phyloP scores from a whole-genome alignment of 495 filamentous ascomycete species.

The Bacidia rubella region DNA sequence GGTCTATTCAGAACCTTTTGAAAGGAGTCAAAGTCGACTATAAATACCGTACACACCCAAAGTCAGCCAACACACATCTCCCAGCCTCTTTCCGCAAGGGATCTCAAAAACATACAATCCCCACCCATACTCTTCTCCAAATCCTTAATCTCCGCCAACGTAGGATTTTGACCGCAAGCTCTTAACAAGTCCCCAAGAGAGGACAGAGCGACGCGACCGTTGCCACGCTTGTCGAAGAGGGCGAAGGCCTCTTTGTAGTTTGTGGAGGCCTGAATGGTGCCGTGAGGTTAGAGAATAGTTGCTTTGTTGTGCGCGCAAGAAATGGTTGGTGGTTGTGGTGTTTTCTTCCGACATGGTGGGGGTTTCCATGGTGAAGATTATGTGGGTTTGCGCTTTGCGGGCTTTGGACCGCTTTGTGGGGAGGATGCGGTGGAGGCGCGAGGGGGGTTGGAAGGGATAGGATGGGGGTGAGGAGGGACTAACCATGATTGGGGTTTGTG shows the following conservation, averaged over 20 bases:
- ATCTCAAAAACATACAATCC: slow-evolving; percentile 53
- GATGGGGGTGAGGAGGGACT: background rate
- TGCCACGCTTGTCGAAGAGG: slow-evolving; percentile 97
- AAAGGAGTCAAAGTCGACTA: slow-evolving; percentile 99
- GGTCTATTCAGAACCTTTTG: slow-evolving; percentile 89
- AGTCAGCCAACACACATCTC: background rate
- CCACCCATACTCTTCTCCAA: slow-evolving; percentile 74
- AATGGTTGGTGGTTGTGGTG: background rate
- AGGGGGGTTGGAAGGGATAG: background rate
- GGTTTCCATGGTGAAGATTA: background rate
- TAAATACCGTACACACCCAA: too few relatives aligned
- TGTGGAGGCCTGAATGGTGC: slow-evolving; percentile 66
- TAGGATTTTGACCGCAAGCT: slow-evolving; percentile 96
- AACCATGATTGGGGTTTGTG: background rate
- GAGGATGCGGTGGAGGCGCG: background rate
- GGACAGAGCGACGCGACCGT: slow-evolving; percentile 71
- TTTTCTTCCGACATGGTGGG: background rate
- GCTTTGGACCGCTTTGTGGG: background rate
- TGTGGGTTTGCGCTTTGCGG: background rate
- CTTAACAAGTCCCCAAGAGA: slow-evolving; percentile 86
- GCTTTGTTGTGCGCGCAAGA: background rate
- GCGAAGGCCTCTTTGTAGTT: slow-evolving; percentile 99
- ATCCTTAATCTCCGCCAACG: slow-evolving; percentile 77
- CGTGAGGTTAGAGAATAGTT: background rate
- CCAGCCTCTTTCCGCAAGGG: background rate